Base-by-base conservation (phyloP, 768 basidiomycete genomes). In the Chlorophyllum brunneum region DNA sequence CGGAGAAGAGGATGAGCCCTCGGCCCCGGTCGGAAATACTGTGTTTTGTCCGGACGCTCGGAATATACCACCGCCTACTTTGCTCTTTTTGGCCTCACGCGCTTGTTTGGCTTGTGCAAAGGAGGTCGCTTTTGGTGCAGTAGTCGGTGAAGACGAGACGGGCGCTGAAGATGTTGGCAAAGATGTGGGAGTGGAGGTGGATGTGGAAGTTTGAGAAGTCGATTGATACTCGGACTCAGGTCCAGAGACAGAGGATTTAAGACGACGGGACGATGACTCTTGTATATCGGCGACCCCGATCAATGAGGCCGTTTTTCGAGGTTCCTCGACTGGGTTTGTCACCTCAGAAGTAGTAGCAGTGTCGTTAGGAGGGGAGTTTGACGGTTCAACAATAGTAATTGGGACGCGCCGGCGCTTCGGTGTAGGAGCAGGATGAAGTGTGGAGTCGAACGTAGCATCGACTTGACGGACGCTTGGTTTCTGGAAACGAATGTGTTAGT, bases 1-100 rank as follows among this genome's bases (percentile, higher is more conserved):
- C n/a, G 48, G 37, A 42, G 54, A 11, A 37, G 54, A 23, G 22
- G 42, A 11, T 6, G 24, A 8, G 20, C 24, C 18, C 9, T n/a
- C 38, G n/a, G 39, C 40, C 62, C 61, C 45, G 16, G 65, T 69
- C 13, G 73, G 61, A 55, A 90, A 78, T 8, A 89, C 64, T 1
- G 78, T 84, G 38, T 76, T 79, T 15, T 78, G 70, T 1, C 88
- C 89, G 10, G 80, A 75, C 2, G 74, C 67, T 23, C 82, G 78
- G 68, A 92, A 88, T 45, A 92, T 85, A 0, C 88, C 88, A 6
- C 87, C 88, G 0, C 85, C 82, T 2, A 82, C 77, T 34, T 73
- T 73, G 49, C 69, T 72, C 15, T 58, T 67, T 49, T 70, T 76
- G 10, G 66, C 67, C 38, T 81, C 77, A 23, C 86, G 79, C 0